Base-by-base conservation (phyloP, 192 early-diverging fungal species). In the Rhizophagus prolifer region DNA sequence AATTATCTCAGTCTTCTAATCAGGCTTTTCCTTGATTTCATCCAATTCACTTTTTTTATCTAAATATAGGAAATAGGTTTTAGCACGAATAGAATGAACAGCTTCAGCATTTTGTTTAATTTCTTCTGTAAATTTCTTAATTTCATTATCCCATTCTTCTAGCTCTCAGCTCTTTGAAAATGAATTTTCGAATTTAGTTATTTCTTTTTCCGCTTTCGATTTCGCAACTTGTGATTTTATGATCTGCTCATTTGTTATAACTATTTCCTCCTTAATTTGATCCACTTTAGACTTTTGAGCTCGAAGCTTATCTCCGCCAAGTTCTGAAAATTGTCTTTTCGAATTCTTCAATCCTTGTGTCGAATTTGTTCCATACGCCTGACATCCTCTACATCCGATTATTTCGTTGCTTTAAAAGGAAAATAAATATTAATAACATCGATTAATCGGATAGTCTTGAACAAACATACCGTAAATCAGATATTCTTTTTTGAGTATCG, bases 221-320 rank as follows among this genome's bases (percentile, higher is more conserved):
- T 94, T 92, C 28, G 91, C 86, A 8, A 92, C 92, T 50, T 87
- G 86, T 74, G 89, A 83, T 64, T 94, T 94, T 3, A 92, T 93
- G 10, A 93, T 85, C 70, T 88, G 86, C 25, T 93, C 88, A 66
- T 90, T 87, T 5, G 88, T 75, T 0, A 81, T 81, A 62, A 88
- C 90, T 70, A 98, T 93, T 68, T 93, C 90, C 59, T 95, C 91
- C 30, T 85, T 82, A 58, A 98, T 79, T 19, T 90, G 89, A 68
- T 96, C 94, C 12, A 95, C 93, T 30, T 90, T 92, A 58, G 91
- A 87, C 67, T 94, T 94, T 82, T 99, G 97, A 5, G 88, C 81
- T 61, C 97, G 88, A 38, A 99, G 82, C 79, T 91, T 88, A 65
- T 94, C 91, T 58, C 95, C 97, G 72, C 97, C 97, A 44, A 90